phyloP scores from a whole-genome alignment of 768 basidiomycete species.

The Lanmaoa rubissima region DNA sequence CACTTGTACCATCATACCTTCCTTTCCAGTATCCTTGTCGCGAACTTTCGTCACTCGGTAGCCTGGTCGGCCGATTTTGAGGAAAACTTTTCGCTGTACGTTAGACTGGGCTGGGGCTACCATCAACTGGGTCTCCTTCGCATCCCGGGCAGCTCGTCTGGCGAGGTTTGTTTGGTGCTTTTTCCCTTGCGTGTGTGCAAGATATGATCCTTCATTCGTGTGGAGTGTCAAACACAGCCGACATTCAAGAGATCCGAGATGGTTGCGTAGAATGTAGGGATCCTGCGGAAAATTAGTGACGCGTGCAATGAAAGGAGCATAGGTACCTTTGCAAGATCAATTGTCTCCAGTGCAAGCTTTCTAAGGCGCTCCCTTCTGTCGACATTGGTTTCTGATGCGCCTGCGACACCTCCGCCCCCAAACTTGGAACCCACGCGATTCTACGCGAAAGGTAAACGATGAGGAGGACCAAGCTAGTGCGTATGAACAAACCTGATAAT shows the following conservation, averaged over 20 bases:
- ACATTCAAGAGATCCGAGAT: conserved; percentile 97
- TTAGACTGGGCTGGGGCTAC: conserved; percentile 77
- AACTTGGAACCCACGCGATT: conserved; percentile 96
- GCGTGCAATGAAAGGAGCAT: not conserved
- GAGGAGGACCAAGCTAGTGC: not conserved
- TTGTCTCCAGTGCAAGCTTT: conserved; percentile 95
- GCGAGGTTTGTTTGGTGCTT: conserved; percentile 99
- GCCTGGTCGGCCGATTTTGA: conserved; percentile 96
- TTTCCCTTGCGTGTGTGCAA: conserved; percentile 99
- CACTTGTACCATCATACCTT: conserved; percentile 97
- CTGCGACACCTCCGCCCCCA: conserved; percentile 93
- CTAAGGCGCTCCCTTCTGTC: conserved; percentile 92
- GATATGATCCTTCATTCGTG: conserved; percentile 99
- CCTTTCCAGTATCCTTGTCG: conserved; percentile 84
- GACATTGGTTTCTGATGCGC: conserved; percentile 92
- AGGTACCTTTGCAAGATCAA: conserved; percentile 92
- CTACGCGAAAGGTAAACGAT: conserved; percentile 38
- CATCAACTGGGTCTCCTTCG: conserved; percentile 90
- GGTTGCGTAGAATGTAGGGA: conserved; percentile 98
- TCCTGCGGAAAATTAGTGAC: conserved; percentile 52
- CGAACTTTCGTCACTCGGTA: conserved; percentile 97
- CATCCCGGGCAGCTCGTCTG: conserved; percentile 94
- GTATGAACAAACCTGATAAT: conserved; percentile 60
- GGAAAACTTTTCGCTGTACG: conserved; percentile 89
- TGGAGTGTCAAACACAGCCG: conserved; percentile 96